Percentiles rank a stretch among this genome's conserved stretches.
Evolutionary conservation across 768 basidiomycete species (phyloP).

Genomic region (Dioszegia crocea): DNA sequence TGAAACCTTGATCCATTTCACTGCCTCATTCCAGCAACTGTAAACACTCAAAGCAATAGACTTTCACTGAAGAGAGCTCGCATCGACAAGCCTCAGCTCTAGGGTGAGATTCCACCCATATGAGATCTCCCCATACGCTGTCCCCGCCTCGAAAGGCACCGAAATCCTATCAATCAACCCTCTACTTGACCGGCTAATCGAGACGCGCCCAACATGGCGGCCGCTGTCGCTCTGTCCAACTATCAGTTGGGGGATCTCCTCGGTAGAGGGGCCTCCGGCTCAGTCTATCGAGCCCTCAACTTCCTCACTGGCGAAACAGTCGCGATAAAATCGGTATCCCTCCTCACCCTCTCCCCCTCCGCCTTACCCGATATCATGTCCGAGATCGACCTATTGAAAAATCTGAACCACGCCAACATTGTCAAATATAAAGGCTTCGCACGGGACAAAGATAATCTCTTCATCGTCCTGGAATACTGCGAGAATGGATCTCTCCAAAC

Average conservation of each 20-base stretch:
- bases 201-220: constrained; percentile 18
- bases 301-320: constrained; percentile 98
- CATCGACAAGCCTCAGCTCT: too few species aligned
- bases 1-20: not conserved
- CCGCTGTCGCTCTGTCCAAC: constrained; percentile 34
- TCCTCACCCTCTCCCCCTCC: constrained; percentile 86
- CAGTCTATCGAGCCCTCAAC: constrained; percentile 86
- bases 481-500: constrained; percentile 96
- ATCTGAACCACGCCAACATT: constrained; percentile 91
- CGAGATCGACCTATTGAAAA: constrained; percentile 96
- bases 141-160: too few species aligned
- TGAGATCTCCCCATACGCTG: too few species aligned
- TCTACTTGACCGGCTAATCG: too few species aligned
- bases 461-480: constrained; percentile 95
- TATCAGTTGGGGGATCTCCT: constrained; percentile 87
- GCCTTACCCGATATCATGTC: constrained; percentile 94
- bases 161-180: too few species aligned
- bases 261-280: constrained; percentile 96
- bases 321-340: constrained; percentile 94
- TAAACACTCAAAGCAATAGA: too few species aligned
- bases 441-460: constrained; percentile 86
- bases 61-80: too few species aligned
- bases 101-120: too few species aligned
- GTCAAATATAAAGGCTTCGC: constrained; percentile 99
- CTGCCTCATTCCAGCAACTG: not conserved